Evolutionary conservation across 164 flowering plant genomes (phyloP).

Genomic region (Saururus chinensis): DNA sequence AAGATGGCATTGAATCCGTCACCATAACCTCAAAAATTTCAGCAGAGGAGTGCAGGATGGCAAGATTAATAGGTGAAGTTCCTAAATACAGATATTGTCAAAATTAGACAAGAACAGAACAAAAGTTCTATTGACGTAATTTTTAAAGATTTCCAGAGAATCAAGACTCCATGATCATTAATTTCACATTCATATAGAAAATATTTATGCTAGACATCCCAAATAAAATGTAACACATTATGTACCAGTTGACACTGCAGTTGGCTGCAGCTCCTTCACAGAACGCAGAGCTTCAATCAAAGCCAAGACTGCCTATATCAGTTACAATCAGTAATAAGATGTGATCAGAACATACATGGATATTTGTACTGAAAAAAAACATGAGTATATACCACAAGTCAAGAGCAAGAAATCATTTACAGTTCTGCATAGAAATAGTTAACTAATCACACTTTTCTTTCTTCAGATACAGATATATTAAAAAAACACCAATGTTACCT

Average conservation of each 20-base stretch:
- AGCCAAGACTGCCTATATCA: constrained; percentile 42
- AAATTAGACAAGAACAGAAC: too few relatives aligned
- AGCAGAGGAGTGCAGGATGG: constrained; percentile 86
- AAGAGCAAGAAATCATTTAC: not conserved
- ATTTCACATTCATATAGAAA: not conserved
- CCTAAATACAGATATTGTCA: constrained; percentile 35
- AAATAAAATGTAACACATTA: not conserved
- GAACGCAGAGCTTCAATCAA: constrained; percentile 71
- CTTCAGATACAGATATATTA: not conserved
- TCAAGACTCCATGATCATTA: not conserved
- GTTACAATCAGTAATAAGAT: not conserved
- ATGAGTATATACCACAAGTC: not conserved
- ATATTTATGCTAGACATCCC: not conserved
- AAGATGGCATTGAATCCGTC: constrained; percentile 73
- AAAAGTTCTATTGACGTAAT: too few relatives aligned
- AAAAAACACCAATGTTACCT: constrained; percentile 32
- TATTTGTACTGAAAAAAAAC: not conserved
- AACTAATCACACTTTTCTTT: too few relatives aligned
- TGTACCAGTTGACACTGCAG: constrained; percentile 3
- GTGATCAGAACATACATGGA: not conserved
- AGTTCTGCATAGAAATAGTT: too few relatives aligned
- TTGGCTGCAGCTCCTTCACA: constrained; percentile 60
- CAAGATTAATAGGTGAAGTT: constrained; percentile 61
- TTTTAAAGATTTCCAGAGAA: not conserved
- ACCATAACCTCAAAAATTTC: constrained; percentile 91